These are phyloP conservation scores for Lagerstroemia speciosa DNA, from an alignment of 345 rosid species.

Conservation along the genomic window DNA sequence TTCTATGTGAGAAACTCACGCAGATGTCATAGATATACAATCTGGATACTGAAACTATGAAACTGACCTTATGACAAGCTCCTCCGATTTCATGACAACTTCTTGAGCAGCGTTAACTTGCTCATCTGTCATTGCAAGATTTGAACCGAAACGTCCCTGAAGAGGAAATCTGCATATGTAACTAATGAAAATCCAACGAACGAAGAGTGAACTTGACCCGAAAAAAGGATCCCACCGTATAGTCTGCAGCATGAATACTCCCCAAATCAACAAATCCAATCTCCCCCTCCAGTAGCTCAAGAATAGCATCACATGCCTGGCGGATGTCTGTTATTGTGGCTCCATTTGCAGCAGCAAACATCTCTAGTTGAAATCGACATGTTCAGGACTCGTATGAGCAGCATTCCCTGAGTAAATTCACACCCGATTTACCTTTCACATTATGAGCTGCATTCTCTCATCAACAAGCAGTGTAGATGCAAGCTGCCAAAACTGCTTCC, in stretches of 20 bases:
- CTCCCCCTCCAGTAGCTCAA: slow-evolving; percentile 42
- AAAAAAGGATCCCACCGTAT: slow-evolving; percentile 21
- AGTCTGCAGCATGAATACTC: slow-evolving; percentile 46
- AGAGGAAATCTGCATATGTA: background rate
- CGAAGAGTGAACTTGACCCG: background rate
- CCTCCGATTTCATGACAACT: slow-evolving; percentile 44
- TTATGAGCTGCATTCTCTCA: slow-evolving; percentile 40
- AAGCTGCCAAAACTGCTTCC: slow-evolving; percentile 38
- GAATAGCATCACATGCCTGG: slow-evolving; percentile 42
- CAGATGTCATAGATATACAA: background rate
- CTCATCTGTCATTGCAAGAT: slow-evolving; percentile 48
- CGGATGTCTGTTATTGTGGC: slow-evolving; percentile 46
- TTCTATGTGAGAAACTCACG: background rate
- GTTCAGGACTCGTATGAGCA: background rate
- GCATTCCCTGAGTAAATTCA: background rate
- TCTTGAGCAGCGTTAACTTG: slow-evolving; percentile 55
- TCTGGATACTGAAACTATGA: background rate
- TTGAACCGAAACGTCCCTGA: slow-evolving; percentile 49
- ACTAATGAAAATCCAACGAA: background rate
- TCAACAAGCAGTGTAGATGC: slow-evolving; percentile 46
- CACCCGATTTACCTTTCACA: slow-evolving; percentile 26
- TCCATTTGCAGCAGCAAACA: slow-evolving; percentile 41
- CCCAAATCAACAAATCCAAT: slow-evolving; percentile 49
- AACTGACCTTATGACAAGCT: slow-evolving; percentile 41
- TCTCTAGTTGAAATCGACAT: slow-evolving; percentile 23